Percentiles rank a stretch among this genome's conserved stretches.
Conservation (phyloP, 2,329 filamentous ascomycete species). For the Aspergillus viridinutans region DNA sequence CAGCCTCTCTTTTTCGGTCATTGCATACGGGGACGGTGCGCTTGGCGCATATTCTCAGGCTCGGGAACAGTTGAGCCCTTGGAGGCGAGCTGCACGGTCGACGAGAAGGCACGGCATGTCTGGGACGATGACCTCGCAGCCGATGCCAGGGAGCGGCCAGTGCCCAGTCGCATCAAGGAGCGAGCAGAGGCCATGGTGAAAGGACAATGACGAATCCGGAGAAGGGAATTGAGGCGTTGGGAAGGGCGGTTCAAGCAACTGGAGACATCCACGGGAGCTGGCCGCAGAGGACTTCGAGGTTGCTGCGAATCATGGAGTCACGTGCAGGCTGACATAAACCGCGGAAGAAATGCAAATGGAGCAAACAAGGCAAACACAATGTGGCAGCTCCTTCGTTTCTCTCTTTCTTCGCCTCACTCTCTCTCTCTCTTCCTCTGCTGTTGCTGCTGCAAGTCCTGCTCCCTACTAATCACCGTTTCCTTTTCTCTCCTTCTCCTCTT, state of each 20-base stretch:
- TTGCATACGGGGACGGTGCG: constrained; percentile 48
- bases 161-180: constrained; percentile 41
- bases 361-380: constrained; percentile 21
- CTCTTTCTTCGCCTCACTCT: constrained; percentile 17
- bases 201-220: background rate
- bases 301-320: constrained; percentile 17
- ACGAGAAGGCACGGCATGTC: constrained; percentile 36
- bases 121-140: constrained; percentile 31
- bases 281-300: constrained; percentile 23
- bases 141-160: constrained; percentile 36
- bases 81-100: constrained; percentile 39
- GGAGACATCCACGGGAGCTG: constrained; percentile 13
- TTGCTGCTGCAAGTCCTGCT: constrained; percentile 7
- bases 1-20: constrained; percentile 7
- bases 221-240: constrained; percentile 13
- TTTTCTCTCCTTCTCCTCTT: constrained; percentile 16
- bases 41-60: constrained; percentile 63
- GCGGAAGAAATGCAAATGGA: constrained; percentile 15
- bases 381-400: constrained; percentile 20
- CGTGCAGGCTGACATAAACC: constrained; percentile 17
- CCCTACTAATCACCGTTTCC: constrained; percentile 9
- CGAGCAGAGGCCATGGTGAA: constrained; percentile 44
- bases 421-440: constrained; percentile 17
- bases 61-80: constrained; percentile 57
- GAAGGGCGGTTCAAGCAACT: constrained; percentile 9